Percentiles rank a stretch among this genome's conserved stretches.
These are phyloP conservation scores for Blakeslea trispora DNA, from an alignment of 371 early-diverging fungal species.

Conservation along the genomic window DNA sequence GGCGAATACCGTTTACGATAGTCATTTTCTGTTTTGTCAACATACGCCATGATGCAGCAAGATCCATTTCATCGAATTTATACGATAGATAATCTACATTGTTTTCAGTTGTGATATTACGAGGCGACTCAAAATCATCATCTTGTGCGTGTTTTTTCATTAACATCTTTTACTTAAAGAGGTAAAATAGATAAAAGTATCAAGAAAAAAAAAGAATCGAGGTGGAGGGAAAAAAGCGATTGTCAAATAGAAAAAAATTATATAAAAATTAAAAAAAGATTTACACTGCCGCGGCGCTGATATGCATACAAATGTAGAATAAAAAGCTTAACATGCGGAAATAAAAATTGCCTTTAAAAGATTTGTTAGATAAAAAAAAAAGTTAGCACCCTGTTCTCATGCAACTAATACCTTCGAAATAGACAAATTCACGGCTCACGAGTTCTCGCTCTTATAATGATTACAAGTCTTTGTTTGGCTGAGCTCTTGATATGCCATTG, in stretches of 20 bases:
- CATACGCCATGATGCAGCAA: constrained; percentile 54
- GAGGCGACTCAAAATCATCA: constrained; percentile 19
- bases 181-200: background rate
- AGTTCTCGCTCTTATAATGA: too few species aligned
- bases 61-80: constrained; percentile 59
- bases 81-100: constrained; percentile 66
- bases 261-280: too few species aligned
- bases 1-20: constrained; percentile 60
- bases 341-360: too few species aligned
- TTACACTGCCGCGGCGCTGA: too few species aligned
- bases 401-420: too few species aligned
- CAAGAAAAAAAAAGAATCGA: background rate
- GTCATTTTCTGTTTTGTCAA: constrained; percentile 57
- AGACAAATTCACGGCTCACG: too few species aligned
- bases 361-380: too few species aligned
- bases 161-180: constrained; percentile 4
- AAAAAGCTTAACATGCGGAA: too few species aligned
- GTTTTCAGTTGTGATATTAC: constrained; percentile 20
- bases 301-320: too few species aligned
- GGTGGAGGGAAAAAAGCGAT: background rate
- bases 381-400: too few species aligned
- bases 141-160: constrained; percentile 17
- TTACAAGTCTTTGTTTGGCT: too few species aligned
- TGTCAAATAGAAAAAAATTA: background rate
- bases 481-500: too few species aligned